phyloP scores from a whole-genome alignment of 2,329 filamentous ascomycete species.

The Penicillium freii region DNA sequence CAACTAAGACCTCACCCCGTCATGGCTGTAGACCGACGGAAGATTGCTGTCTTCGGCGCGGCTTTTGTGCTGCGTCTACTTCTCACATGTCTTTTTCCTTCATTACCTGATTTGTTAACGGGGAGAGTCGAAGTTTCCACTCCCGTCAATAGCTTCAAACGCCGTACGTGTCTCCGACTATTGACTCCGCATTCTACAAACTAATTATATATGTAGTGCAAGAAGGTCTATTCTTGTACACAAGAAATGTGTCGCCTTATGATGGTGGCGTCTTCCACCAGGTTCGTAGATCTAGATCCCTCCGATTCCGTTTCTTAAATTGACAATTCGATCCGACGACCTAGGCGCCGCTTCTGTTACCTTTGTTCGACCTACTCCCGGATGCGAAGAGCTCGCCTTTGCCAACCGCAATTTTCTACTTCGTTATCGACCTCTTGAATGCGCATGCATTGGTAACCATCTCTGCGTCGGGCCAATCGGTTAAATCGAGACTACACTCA shows the following conservation, averaged over 20 bases:
- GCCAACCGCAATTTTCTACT: conserved; percentile 77
- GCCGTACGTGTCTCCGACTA: conserved; percentile 56
- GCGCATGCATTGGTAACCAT: conserved; percentile 77
- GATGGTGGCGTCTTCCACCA: conserved; percentile 83
- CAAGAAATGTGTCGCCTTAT: conserved; percentile 93
- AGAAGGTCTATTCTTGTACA: conserved; percentile 94
- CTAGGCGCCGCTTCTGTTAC: conserved; percentile 82
- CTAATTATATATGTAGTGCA: conserved; percentile 62
- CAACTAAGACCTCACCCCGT: conserved; percentile 10
- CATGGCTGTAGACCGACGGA: conserved; percentile 59
- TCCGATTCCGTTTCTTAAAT: background rate
- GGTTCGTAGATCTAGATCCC: conserved; percentile 36
- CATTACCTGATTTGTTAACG: conserved; percentile 78
- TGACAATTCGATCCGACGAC: conserved; percentile 10
- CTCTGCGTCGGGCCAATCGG: conserved; percentile 75
- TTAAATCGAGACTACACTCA: conserved; percentile 70
- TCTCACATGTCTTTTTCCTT: conserved; percentile 77
- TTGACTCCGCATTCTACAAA: background rate
- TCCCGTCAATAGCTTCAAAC: conserved; percentile 95
- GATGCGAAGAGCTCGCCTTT: conserved; percentile 64
- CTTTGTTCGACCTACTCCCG: conserved; percentile 86
- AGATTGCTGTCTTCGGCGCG: conserved; percentile 67
- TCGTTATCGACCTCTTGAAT: conserved; percentile 74
- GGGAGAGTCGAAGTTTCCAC: conserved; percentile 95
- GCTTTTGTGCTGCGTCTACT: conserved; percentile 77